A percentile compares a stretch with the other conserved stretches of the same genome.
phyloP scores from a whole-genome alignment of 345 rosid species.

The Eucalyptus guilfoylei region DNA sequence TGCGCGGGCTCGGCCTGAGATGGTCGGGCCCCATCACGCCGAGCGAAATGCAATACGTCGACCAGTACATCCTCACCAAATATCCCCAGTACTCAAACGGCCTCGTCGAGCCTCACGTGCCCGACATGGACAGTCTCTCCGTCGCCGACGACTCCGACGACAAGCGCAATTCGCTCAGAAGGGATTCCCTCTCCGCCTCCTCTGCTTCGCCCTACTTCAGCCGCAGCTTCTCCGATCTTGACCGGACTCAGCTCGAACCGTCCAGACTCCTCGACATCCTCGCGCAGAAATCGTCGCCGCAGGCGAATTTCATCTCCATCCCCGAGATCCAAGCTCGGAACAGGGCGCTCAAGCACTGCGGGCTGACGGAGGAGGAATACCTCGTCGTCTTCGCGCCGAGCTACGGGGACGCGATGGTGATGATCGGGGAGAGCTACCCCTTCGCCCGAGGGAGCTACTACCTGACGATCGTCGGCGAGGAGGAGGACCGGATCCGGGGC shows the following conservation, averaged over 20 bases:
- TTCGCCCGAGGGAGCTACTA: constrained; percentile 49
- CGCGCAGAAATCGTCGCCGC: constrained; percentile 34
- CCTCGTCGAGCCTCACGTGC: constrained; percentile 6
- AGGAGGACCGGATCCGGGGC: constrained; percentile 19
- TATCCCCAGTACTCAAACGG: constrained; percentile 56
- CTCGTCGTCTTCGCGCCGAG: constrained; percentile 40
- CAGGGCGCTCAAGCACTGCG: constrained; percentile 36
- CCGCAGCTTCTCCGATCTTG: constrained; percentile 28
- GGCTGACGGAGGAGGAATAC: constrained; percentile 40
- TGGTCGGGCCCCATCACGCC: constrained; percentile 72
- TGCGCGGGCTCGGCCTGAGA: constrained; percentile 46
- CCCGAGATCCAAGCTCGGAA: constrained; percentile 59
- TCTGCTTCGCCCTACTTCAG: constrained; percentile 22
- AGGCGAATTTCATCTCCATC: constrained; percentile 45
- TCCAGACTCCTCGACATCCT: constrained; percentile 46
- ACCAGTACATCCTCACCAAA: constrained; percentile 53
- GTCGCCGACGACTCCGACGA: constrained; percentile 24
- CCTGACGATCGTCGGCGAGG: constrained; percentile 35
- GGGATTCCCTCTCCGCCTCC: background rate
- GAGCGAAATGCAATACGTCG: constrained; percentile 47
- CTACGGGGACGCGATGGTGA: constrained; percentile 30
- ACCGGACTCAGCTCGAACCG: constrained; percentile 24
- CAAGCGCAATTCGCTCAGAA: constrained; percentile 17
- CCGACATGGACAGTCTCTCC: constrained; percentile 10
- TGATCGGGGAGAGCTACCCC: constrained; percentile 66